These are phyloP conservation scores for Mediolabrus comicus DNA, from an alignment of 108 stramenopile species.

Conservation along the genomic window DNA sequence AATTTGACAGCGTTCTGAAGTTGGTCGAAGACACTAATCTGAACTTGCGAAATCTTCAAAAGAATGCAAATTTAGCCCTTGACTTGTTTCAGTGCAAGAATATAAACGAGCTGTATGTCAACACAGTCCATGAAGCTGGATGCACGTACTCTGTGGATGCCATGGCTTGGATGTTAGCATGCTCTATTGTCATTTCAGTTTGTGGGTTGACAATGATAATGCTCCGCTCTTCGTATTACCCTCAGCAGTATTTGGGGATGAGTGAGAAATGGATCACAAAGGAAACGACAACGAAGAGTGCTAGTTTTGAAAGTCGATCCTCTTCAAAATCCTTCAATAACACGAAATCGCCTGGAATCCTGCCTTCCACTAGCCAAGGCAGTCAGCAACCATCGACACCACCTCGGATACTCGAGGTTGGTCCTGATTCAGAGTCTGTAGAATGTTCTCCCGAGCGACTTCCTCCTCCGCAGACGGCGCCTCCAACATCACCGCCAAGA, in stretches of 20 bases:
- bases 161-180: slow-evolving; percentile 44
- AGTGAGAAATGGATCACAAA: slow-evolving; percentile 18
- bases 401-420: background rate
- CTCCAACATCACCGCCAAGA: background rate
- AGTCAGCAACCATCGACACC: background rate
- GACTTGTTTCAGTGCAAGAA: slow-evolving; percentile 36
- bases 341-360: background rate
- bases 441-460: background rate
- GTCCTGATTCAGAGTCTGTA: background rate
- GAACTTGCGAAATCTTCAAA: slow-evolving; percentile 18
- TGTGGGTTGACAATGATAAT: slow-evolving; percentile 49
- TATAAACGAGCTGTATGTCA: slow-evolving; percentile 42
- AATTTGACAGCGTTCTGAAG: slow-evolving; percentile 11
- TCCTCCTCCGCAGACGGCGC: background rate
- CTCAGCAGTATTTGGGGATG: slow-evolving; percentile 19
- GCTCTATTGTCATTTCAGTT: slow-evolving; percentile 38
- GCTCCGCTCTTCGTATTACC: slow-evolving; percentile 39
- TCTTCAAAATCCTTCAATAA: background rate
- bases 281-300: background rate
- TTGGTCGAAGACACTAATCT: slow-evolving; percentile 23
- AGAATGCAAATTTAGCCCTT: slow-evolving; percentile 14
- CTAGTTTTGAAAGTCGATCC: background rate
- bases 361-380: background rate
- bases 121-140: slow-evolving; percentile 41
- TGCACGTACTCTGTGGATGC: slow-evolving; percentile 42